Evolutionary conservation across 768 basidiomycete genomes (phyloP), one percentile per base, ranked within the genome.

Genomic region (Obba rivulosa): DNA sequence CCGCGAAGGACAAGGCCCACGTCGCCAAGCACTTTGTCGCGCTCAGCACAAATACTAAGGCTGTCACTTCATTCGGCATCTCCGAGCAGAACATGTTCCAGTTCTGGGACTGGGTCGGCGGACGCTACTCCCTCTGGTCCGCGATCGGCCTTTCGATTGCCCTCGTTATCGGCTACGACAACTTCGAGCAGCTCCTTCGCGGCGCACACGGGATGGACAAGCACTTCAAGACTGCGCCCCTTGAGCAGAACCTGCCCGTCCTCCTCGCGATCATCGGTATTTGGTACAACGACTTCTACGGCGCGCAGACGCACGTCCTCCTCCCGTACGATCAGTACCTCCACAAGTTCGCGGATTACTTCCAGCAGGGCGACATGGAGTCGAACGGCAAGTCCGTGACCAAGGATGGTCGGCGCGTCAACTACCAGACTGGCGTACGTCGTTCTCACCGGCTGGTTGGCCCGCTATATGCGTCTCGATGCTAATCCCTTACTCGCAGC

Each of bases 51-150:
- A 99, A 99, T 69, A 92, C 92, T 44, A 79, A 84, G 63, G 92
- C 89, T 10, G 96, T 98, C 48, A 88, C 90, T 16, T 81, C 77
- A 2, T 99, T 99, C 62, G 96, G 96, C 36, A 99, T 99, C 62
- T 75, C 85, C 40, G 67, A 83, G 51, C 77, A 78, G 57, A 97
- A 97, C 73, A 99, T 99, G 94, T 99, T 99, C 81, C 84, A 87
- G 64, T 98, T 99, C 81, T 99, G 95, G 95, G 96, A 98, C 69
- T 99, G 96, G 96, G 96, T 99, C 54, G 96, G 96, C 53, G 96
- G 96, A 22, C 82, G 95, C 54, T 99, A 99, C 79, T 92, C 88
- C 59, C 76, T 99, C 55, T 98, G 96, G 95, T 93, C 91, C 53
- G 95, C 96, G 24, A 97, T 99, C 58, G 96, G 96, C 50, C 76